Evolutionary conservation across 1,284 basidiomycete species (phyloP), one percentile per base, ranked within the genome.

Genomic region (Pseudozyma thailandica): DNA sequence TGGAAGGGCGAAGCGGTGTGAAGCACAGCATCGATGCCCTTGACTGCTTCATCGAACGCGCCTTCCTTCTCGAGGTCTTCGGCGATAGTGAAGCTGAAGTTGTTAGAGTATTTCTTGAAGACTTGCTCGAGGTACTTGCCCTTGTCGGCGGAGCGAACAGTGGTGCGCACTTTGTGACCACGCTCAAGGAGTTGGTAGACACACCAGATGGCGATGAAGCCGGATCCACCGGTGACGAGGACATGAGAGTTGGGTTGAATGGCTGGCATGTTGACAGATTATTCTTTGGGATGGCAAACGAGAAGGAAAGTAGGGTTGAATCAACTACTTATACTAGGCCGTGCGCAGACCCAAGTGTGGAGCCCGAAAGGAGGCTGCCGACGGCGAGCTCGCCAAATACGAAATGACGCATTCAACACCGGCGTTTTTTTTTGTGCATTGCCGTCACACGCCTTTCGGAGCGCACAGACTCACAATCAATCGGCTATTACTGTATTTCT

Each of bases 11-110:
- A 87, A 0, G 88, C 88, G 4, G 85, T 87, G 80, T 89, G 88
- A 30, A 84, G 84, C 27, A 91, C 87, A 6, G 85, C 89, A 64
- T 88, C 87, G 1, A 90, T 87, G 2, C 85, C 89, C 77, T 88
- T 88, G 31, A 91, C 88, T 1, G 88, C 89, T 39, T 89, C 88
- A 73, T 90, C 89, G 69, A 90, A 91, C 3, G 88, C 88, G n/a
- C 87, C 88, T 9, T 52, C 49, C 84, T 86, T 82, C 13, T 85
- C 86, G 74, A 89, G 87, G 77, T 89, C 88, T 41, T 86, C 84
- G 1, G 88, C 88, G 35, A 88, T 83, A 30, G 85, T 86, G 75
- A 86, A 79, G 65, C 87, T 86, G 68, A 88, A 85, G 69, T 85
- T 85, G 57, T 85, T 85, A 13, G 84, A 85, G 61, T 84, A 83